Percentiles rank a stretch among this genome's conserved stretches.
These are phyloP conservation scores for Silene vulgaris DNA, from an alignment of 179 eudicot genomes.

Conservation along the genomic window DNA sequence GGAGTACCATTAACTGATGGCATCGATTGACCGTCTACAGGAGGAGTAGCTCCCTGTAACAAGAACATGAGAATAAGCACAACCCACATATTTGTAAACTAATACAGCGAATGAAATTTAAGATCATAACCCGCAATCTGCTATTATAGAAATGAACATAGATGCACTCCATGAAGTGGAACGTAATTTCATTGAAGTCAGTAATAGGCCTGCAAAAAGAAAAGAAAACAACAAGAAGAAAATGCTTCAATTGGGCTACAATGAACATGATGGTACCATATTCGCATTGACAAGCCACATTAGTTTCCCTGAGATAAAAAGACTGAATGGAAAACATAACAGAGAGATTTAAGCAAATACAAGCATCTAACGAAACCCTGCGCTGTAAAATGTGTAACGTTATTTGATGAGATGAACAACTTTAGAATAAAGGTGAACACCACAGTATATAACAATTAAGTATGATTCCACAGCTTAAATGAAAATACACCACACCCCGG, in stretches of 20 bases:
- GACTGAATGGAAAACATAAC: neutral
- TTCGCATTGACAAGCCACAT: slow-evolving; percentile 1
- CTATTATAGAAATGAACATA: slow-evolving; percentile 59
- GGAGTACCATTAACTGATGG: slow-evolving; percentile 39
- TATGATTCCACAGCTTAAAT: neutral
- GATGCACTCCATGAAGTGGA: slow-evolving; percentile 75
- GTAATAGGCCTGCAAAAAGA: slow-evolving; percentile 59
- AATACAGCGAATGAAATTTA: neutral
- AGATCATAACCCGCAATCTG: slow-evolving; percentile 46
- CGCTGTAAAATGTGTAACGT: no score
- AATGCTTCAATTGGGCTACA: slow-evolving; percentile 3
- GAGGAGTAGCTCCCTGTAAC: slow-evolving; percentile 33
- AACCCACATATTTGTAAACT: neutral
- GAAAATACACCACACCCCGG: neutral
- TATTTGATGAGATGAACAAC: neutral
- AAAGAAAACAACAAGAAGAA: neutral
- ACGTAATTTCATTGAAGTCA: slow-evolving; percentile 67
- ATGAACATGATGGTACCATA: neutral
- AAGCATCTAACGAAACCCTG: neutral
- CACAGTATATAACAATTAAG: neutral
- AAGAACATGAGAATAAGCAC: slow-evolving; percentile 6
- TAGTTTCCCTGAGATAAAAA: neutral
- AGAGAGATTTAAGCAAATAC: slow-evolving; percentile 3
- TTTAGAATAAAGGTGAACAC: neutral
- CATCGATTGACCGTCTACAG: slow-evolving; percentile 32